Evolutionary conservation across 768 basidiomycete species (phyloP).

Genomic region (Macrolepiota fuliginosa): DNA sequence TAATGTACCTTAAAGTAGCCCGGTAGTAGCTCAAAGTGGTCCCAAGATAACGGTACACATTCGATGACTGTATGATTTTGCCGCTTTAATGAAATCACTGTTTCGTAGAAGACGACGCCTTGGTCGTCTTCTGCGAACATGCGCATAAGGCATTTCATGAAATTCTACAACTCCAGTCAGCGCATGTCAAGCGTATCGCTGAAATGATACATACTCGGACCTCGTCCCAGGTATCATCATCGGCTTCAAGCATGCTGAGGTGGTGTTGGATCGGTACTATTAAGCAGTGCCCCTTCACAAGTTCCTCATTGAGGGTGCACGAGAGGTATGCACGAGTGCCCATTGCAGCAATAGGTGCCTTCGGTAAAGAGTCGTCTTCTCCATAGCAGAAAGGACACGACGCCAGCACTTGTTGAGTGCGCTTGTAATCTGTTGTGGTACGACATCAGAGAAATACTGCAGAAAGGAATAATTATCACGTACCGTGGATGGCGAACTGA

Average conservation of each 20-base stretch:
- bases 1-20: slow-evolving; percentile 82
- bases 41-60: slow-evolving; percentile 90
- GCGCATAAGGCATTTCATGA: slow-evolving; percentile 91
- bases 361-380: slow-evolving; percentile 90
- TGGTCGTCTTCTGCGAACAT: slow-evolving; percentile 94
- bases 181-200: not conserved
- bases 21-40: slow-evolving; percentile 81
- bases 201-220: slow-evolving; percentile 62
- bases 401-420: slow-evolving; percentile 87
- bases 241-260: slow-evolving; percentile 85
- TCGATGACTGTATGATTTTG: slow-evolving; percentile 95
- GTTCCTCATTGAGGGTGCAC: slow-evolving; percentile 82
- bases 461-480: slow-evolving; percentile 15
- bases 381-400: slow-evolving; percentile 86
- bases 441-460: not conserved
- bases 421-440: slow-evolving; percentile 76
- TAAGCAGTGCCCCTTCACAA: slow-evolving; percentile 89
- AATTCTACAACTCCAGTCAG: slow-evolving; percentile 41
- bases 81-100: slow-evolving; percentile 79
- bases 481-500: slow-evolving; percentile 94
- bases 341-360: slow-evolving; percentile 85
- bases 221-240: slow-evolving; percentile 99
- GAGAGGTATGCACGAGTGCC: slow-evolving; percentile 91
- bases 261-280: slow-evolving; percentile 97
- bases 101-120: slow-evolving; percentile 95